These are phyloP conservation scores for Yamadazyma mexicana DNA, from an alignment of 1,139 yeast species.

Conservation along the genomic window DNA sequence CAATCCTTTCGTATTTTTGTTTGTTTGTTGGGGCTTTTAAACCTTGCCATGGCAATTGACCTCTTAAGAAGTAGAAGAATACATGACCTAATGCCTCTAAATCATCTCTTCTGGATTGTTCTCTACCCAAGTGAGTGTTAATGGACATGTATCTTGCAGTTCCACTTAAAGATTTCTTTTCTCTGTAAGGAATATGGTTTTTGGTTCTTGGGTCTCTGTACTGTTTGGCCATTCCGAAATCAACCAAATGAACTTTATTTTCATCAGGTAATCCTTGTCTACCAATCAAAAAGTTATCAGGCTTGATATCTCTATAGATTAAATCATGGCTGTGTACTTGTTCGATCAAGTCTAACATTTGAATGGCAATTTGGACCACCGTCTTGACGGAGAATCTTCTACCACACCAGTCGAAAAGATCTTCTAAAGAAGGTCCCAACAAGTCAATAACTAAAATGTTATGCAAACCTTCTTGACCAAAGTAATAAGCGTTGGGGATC, in stretches of 20 bases:
- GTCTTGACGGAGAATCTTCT: slow-evolving; percentile 85
- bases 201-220: slow-evolving; percentile 93
- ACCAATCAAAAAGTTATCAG: slow-evolving; percentile 90
- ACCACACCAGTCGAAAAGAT: slow-evolving; percentile 97
- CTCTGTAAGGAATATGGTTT: slow-evolving; percentile 95
- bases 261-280: slow-evolving; percentile 55
- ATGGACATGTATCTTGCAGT: slow-evolving; percentile 98
- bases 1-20: slow-evolving; percentile 94
- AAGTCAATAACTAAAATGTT: slow-evolving; percentile 90
- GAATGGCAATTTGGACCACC: slow-evolving; percentile 86
- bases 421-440: slow-evolving; percentile 94
- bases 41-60: slow-evolving; percentile 98
- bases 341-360: slow-evolving; percentile 86
- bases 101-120: slow-evolving; percentile 94
- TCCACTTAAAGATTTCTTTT: slow-evolving; percentile 89
- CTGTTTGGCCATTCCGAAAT: slow-evolving; percentile 98
- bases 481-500: slow-evolving; percentile 92
- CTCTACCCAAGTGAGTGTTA: slow-evolving; percentile 95
- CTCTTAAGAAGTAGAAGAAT: slow-evolving; percentile 87
- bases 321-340: slow-evolving; percentile 86
- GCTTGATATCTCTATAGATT: slow-evolving; percentile 93
- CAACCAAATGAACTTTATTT: slow-evolving; percentile 65
- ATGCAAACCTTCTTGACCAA: slow-evolving; percentile 97
- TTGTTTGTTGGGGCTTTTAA: slow-evolving; percentile 97
- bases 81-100: slow-evolving; percentile 95